Conservation (phyloP, 2,329 filamentous ascomycete species). For the Paraphoma chrysanthemicola region DNA sequence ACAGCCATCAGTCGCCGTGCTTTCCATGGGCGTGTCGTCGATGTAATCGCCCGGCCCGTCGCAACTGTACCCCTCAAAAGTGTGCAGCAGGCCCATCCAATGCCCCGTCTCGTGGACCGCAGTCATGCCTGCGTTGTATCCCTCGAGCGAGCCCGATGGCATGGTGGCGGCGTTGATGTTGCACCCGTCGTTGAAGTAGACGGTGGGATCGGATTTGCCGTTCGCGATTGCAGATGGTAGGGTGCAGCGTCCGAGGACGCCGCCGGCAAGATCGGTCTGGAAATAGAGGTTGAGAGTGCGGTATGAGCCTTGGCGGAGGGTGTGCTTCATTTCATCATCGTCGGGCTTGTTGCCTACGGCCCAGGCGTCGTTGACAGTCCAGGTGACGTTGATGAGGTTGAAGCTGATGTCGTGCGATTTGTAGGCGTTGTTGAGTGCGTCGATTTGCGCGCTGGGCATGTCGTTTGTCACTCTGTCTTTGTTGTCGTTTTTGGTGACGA, state of each 20-base stretch:
- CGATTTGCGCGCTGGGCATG: conserved; percentile 50
- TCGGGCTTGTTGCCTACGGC: conserved; percentile 56
- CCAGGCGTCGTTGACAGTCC: conserved; percentile 63
- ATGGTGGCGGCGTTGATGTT: conserved; percentile 64
- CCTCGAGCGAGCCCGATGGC: conserved; percentile 57
- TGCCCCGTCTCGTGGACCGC: conserved; percentile 58
- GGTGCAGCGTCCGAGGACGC: conserved; percentile 63
- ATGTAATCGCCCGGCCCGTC: conserved; percentile 54
- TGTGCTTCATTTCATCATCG: conserved; percentile 59
- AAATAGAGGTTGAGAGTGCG: conserved; percentile 65
- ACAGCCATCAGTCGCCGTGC: conserved; percentile 61
- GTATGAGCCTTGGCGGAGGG: conserved; percentile 63
- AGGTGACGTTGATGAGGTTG: conserved; percentile 57
- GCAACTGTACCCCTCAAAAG: conserved; percentile 56
- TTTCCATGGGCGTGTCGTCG: conserved; percentile 52
- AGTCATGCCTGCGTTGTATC: conserved; percentile 59
- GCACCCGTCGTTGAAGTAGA: conserved; percentile 63
- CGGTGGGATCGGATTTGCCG: conserved; percentile 44
- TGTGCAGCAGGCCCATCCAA: conserved; percentile 57
- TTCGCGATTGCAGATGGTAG: conserved; percentile 52
- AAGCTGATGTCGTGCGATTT: conserved; percentile 60
- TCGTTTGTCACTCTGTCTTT: conserved; percentile 49
- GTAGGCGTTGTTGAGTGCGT: conserved; percentile 53
- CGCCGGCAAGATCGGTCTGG: conserved; percentile 59
- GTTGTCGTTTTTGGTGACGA: conserved; percentile 49